phyloP scores from a whole-genome alignment of 2,329 filamentous ascomycete genomes.

The Lasiodiplodia gonubiensis region DNA sequence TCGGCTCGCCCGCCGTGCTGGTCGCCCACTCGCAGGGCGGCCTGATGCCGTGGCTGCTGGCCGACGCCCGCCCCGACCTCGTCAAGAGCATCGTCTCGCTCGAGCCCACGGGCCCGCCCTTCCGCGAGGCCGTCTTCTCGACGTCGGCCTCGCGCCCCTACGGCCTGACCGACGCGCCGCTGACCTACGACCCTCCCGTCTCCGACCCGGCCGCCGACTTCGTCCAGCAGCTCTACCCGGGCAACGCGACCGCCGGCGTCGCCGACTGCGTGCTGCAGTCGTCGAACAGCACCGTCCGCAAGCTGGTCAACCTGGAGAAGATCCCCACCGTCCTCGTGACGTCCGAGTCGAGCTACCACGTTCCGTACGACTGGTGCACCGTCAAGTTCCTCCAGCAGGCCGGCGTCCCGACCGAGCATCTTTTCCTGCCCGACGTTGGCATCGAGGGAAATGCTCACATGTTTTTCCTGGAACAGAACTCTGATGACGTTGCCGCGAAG shows the following conservation, averaged over 20 bases:
- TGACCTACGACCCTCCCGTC: conserved; percentile 17
- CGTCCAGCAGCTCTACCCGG: conserved; percentile 7
- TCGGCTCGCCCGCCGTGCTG: conserved; percentile 50
- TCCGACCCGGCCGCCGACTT: not conserved
- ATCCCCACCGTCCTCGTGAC: conserved; percentile 15
- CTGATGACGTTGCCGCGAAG: conserved; percentile 1
- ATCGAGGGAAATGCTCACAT: conserved; percentile 10
- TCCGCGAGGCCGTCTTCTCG: conserved; percentile 26
- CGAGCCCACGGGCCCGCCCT: conserved; percentile 28
- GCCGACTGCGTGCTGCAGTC: conserved; percentile 16
- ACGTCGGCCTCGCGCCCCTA: not conserved
- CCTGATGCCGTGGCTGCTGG: conserved; percentile 54
- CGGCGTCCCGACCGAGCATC: conserved; percentile 9
- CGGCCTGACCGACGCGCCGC: conserved; percentile 23
- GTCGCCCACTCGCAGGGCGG: conserved; percentile 60
- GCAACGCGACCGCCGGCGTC: not conserved
- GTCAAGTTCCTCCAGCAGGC: conserved; percentile 22
- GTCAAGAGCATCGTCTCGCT: conserved; percentile 56
- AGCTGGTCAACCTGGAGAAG: conserved; percentile 14
- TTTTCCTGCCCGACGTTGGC: conserved; percentile 1
- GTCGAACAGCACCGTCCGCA: conserved; percentile 4
- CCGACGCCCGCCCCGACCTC: conserved; percentile 55
- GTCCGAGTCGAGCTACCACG: conserved; percentile 25
- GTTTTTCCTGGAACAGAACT: conserved; percentile 16
- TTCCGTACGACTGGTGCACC: conserved; percentile 26